A percentile compares a stretch with the other conserved stretches of the same genome.
Conservation (phyloP, 371 early-diverging fungal genomes). For the Rhizopus sp. region DNA sequence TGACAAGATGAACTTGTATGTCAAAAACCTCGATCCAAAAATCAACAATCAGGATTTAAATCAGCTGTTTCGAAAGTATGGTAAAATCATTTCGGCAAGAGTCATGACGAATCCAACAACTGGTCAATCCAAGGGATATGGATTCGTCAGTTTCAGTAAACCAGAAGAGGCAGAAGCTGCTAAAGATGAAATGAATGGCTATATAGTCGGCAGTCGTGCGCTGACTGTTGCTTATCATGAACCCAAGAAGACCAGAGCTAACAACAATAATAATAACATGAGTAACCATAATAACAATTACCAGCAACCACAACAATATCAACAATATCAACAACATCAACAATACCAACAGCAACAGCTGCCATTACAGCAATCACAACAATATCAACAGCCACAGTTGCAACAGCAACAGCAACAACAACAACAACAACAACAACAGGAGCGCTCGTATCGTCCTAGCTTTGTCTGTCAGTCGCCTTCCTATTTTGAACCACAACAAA, state of each 20-base stretch:
- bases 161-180: constrained; percentile 42
- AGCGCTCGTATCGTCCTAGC: not conserved
- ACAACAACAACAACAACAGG: constrained; percentile 2
- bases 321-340: not conserved
- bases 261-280: not conserved
- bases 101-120: constrained; percentile 47
- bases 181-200: constrained; percentile 35
- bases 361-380: constrained; percentile 7
- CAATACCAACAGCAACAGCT: not conserved
- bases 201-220: constrained; percentile 25
- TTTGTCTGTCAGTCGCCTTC: not conserved
- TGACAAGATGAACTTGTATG: constrained; percentile 48
- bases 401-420: constrained; percentile 3
- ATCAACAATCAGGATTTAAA: constrained; percentile 44
- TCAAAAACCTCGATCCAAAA: constrained; percentile 53
- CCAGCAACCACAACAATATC: not conserved
- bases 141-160: constrained; percentile 45
- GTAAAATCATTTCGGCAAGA: constrained; percentile 49
- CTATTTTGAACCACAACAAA: not conserved
- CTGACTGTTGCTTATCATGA: constrained; percentile 43
- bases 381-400: not conserved
- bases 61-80: constrained; percentile 40
- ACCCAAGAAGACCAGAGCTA: constrained; percentile 29
- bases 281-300: constrained; percentile 5
- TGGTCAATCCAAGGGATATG: constrained; percentile 46